phyloP scores from a whole-genome alignment of 441 rosid genomes.

The Geranium incanum region DNA sequence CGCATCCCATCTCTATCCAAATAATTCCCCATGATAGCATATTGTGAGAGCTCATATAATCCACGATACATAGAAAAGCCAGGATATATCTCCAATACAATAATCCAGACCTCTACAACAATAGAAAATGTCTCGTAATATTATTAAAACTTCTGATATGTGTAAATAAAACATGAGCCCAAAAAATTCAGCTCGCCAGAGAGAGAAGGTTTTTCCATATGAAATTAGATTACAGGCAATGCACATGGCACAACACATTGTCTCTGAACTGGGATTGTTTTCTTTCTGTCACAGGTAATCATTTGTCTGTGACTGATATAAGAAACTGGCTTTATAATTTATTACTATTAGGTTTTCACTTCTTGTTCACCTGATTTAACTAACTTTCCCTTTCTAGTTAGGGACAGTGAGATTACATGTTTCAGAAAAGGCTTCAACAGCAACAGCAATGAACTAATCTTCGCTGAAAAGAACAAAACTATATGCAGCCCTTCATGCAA shows the following conservation, averaged over 20 bases:
- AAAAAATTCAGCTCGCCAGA: too few species aligned
- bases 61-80: slow-evolving; percentile 89
- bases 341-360: slow-evolving; percentile 18
- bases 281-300: too few species aligned
- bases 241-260: neutral
- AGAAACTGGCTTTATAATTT: too few species aligned
- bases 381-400: neutral
- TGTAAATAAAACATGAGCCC: neutral
- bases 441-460: neutral
- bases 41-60: slow-evolving; percentile 70
- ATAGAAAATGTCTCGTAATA: slow-evolving; percentile 6
- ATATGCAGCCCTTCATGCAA: neutral
- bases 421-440: neutral
- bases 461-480: neutral
- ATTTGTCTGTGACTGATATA: too few species aligned
- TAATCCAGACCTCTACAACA: slow-evolving; percentile 57
- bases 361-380: neutral
- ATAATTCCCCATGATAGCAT: slow-evolving; percentile 44
- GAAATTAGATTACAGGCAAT: too few species aligned
- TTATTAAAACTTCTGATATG: neutral
- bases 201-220: too few species aligned
- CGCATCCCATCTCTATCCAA: slow-evolving; percentile 67
- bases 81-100: slow-evolving; percentile 74
- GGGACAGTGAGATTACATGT: neutral
- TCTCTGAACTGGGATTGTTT: slow-evolving; percentile 35